Percentiles rank a stretch among this genome's conserved stretches.
Conservation (phyloP, 208 protist species). For the Acanthamoeba polyphaga region DNA sequence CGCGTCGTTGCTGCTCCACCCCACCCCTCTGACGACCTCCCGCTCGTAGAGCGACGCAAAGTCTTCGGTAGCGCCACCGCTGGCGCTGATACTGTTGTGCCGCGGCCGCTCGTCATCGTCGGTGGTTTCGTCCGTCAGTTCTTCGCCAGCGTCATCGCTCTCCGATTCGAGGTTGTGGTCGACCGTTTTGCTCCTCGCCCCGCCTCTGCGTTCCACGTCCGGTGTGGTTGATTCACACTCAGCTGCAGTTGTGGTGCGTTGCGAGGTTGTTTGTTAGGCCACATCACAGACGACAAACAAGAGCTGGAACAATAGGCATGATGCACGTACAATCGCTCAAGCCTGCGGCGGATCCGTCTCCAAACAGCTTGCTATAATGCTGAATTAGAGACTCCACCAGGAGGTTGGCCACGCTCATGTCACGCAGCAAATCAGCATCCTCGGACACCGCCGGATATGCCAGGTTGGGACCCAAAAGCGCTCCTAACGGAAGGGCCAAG, state of each 20-base stretch:
- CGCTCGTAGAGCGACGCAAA: constrained; percentile 32
- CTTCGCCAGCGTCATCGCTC: constrained; percentile 26
- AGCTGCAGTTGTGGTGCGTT: too few species aligned
- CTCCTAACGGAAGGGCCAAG: background rate
- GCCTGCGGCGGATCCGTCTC: background rate
- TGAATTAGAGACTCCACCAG: constrained; percentile 39
- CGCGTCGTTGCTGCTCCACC: background rate
- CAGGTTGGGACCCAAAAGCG: constrained; percentile 62
- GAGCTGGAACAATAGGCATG: background rate
- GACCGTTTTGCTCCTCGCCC: background rate
- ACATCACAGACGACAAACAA: background rate
- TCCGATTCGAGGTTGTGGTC: background rate
- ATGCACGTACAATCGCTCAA: background rate
- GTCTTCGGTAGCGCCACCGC: background rate
- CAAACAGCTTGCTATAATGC: constrained; percentile 56
- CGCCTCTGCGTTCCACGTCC: background rate
- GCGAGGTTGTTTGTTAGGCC: background rate
- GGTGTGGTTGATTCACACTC: background rate
- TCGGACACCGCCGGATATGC: constrained; percentile 43
- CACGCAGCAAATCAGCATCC: constrained; percentile 53
- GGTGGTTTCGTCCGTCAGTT: constrained; percentile 35
- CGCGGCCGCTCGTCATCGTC: constrained; percentile 22
- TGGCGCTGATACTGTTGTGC: background rate
- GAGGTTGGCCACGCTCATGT: constrained; percentile 54
- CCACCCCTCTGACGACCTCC: background rate